Evolutionary conservation across 768 basidiomycete genomes (phyloP), one percentile per base, ranked within the genome.

Genomic region (Naganishia vishniacii): DNA sequence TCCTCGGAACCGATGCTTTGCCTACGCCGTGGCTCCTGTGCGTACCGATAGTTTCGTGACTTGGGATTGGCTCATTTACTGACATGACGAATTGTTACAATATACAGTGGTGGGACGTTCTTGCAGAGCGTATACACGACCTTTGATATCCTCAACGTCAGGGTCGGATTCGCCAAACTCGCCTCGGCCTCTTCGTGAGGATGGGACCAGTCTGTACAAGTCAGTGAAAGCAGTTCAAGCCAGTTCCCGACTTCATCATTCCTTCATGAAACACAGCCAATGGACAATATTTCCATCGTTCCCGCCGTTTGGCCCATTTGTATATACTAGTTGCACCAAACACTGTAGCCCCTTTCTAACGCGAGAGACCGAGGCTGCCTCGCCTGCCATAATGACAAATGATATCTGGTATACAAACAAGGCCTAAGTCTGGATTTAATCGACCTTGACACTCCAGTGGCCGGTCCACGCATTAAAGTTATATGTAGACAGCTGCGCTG

Each of bases 111-210:
- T 6, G 78, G 78, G 34, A 42, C 37, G 4, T 82, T 83, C 75
- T 65, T 83, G 66, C 78, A 75, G 68, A 81, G 80, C 58, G 80
- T 82, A 28, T 84, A 81, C 66, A 76, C 81, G 8, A 73, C 75
- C 12, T 83, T 82, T 67, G 80, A 82, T 66, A 62, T 79, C 20
- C 37, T 32, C 4, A 78, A 78, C 48, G 73, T 61, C 26, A 77
- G 75, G 29, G 73, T 82, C 48, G 80, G 81, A 40, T 82, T 82
- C 48, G 81, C 81, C 4, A 60, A 56, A 40, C 53, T 41, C 9
- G 53, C 59, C 7, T 32, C 59, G 29, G 29, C 18, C 41, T 44
- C 56, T 8, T 5, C 31, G 11, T 20, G 28, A 51, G 9, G 12
- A 31, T 29, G 28, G 37, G 37, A 13, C 20, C 15, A 47, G 25